These are phyloP conservation scores for Haberlea rhodopensis DNA, from an alignment of 257 asterid species.

Conservation along the genomic window DNA sequence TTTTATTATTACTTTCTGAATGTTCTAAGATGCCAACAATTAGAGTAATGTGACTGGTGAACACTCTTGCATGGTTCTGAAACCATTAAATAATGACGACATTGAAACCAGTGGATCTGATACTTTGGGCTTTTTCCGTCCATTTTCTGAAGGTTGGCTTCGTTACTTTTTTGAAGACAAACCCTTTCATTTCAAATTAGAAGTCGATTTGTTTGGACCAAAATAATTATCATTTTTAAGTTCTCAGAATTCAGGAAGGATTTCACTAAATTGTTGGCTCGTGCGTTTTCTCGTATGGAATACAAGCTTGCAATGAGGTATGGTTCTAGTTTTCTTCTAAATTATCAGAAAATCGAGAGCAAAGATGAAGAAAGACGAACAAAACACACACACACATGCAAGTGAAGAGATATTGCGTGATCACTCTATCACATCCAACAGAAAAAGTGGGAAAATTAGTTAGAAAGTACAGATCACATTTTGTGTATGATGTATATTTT, in stretches of 20 bases:
- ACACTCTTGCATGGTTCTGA: slow-evolving; percentile 86
- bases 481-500: too few species aligned
- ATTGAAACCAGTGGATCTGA: slow-evolving; percentile 60
- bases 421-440: too few species aligned
- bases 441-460: too few species aligned
- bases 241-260: slow-evolving; percentile 61
- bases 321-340: background rate
- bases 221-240: slow-evolving; percentile 16
- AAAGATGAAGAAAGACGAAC: too few species aligned
- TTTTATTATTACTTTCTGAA: slow-evolving; percentile 9
- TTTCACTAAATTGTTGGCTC: slow-evolving; percentile 48
- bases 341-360: too few species aligned
- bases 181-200: slow-evolving; percentile 5
- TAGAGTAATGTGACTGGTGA: slow-evolving; percentile 86
- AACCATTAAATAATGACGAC: slow-evolving; percentile 71
- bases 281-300: slow-evolving; percentile 70
- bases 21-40: slow-evolving; percentile 20
- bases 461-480: too few species aligned
- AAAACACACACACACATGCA: too few species aligned
- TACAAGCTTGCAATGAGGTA: slow-evolving; percentile 97
- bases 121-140: slow-evolving; percentile 69
- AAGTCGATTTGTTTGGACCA: background rate
- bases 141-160: slow-evolving; percentile 59
- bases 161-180: background rate
- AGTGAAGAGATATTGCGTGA: too few species aligned